Base-by-base conservation (phyloP, 495 filamentous ascomycete genomes). In the Neurospora africana region DNA sequence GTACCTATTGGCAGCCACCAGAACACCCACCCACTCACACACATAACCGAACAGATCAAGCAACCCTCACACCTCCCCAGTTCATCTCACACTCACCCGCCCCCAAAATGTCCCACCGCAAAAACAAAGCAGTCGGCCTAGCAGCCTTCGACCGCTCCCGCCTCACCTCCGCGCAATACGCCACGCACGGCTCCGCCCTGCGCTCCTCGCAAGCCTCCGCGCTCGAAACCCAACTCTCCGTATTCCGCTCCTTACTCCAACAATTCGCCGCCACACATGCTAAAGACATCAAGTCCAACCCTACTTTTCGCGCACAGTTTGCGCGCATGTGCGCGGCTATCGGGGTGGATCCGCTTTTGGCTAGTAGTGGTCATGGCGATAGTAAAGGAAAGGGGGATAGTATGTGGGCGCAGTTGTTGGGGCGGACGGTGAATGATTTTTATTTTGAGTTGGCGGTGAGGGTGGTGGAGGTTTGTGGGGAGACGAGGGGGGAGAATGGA, bases 241-340 rank as follows among this genome's bases (percentile, higher is more conserved):
- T 98, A 76, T 99, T 99, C 86, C 94, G 97, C 74, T 92, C 92
- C 2, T 84, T 97, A 3, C 89, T 99, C 9, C 93, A 97, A 79
- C 92, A 93, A 77, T 99, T 98, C 81, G 92, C 93, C n/a, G 84
- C 92, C 72, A 95, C 93, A 61, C 95, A 99, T 83, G 92, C 90
- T 73, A 93, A 94, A 78, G 94, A 94, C 77, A 99, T 99, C 74
- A 93, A 93, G 73, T 97, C 93, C 4, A 93, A 97, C 80, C 95
- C 96, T 13, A 89, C 88, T 1, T 99, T 99, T 81, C 93, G 96
- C 37, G 93, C 93, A 19, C 94, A 98, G 83, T 99, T 99, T 79
- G 95, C 95, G 6, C 92, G 95, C 75, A 98, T 99, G 96, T 99
- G 95, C 82, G 89, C 93, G 76, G 92, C 95, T 70, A 97, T 99